These are phyloP conservation scores for Colletotrichum somersetense DNA, from an alignment of 2,329 filamentous ascomycete genomes.

Conservation along the genomic window DNA sequence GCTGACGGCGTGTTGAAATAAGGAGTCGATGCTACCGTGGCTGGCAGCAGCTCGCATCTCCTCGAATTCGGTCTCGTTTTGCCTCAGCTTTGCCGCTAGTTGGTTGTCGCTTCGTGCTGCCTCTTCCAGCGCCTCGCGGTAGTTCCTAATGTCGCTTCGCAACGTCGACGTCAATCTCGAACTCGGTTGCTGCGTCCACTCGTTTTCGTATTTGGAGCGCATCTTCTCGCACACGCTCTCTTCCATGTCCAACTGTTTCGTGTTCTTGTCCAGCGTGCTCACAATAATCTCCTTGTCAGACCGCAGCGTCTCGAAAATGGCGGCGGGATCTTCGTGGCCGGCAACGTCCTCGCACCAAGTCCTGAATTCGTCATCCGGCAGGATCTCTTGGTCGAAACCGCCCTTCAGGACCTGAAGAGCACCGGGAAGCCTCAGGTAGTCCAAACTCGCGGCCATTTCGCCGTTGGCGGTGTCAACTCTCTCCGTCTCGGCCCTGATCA, in stretches of 20 bases:
- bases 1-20: slow-evolving; percentile 89
- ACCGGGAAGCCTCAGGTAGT: slow-evolving; percentile 90
- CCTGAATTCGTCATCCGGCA: slow-evolving; percentile 90
- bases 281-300: slow-evolving; percentile 83
- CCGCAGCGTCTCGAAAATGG: slow-evolving; percentile 83
- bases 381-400: slow-evolving; percentile 88
- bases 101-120: slow-evolving; percentile 88
- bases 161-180: slow-evolving; percentile 89
- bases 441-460: slow-evolving; percentile 94
- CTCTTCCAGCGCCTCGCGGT: slow-evolving; percentile 90
- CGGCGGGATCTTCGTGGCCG: slow-evolving; percentile 82
- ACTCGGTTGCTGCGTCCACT: slow-evolving; percentile 98
- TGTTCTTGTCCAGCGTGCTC: slow-evolving; percentile 79
- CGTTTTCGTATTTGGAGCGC: slow-evolving; percentile 94
- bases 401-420: slow-evolving; percentile 93
- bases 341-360: slow-evolving; percentile 95
- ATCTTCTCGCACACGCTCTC: slow-evolving; percentile 99
- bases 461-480: slow-evolving; percentile 92
- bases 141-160: slow-evolving; percentile 87
- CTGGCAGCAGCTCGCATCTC: slow-evolving; percentile 94
- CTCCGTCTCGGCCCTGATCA: slow-evolving; percentile 93
- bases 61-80: slow-evolving; percentile 90
- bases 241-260: slow-evolving; percentile 94
- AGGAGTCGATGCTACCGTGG: slow-evolving; percentile 84
- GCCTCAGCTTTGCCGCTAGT: slow-evolving; percentile 83